Conservation (phyloP, 2,329 filamentous ascomycete species). For the Colletotrichum gloeosporioides region DNA sequence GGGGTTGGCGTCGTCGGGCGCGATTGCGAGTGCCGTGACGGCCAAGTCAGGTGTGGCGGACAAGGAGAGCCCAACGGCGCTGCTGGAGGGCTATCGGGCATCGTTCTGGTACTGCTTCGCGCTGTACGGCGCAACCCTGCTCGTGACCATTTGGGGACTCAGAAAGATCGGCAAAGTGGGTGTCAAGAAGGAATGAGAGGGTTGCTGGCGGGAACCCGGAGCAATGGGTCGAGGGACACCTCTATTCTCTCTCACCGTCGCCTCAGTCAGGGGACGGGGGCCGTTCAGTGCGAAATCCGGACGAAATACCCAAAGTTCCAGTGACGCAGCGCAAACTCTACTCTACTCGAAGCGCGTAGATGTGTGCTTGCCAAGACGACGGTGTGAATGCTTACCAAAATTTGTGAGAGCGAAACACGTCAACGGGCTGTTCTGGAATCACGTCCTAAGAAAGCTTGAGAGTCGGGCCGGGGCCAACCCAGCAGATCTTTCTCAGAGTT, state of each 20-base stretch:
- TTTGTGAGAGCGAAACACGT: background rate
- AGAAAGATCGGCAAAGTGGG: conserved; percentile 53
- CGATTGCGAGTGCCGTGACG: conserved; percentile 51
- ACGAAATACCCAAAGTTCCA: background rate
- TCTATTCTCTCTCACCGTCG: background rate
- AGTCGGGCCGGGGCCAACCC: background rate
- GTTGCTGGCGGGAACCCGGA: background rate
- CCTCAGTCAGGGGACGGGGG: background rate
- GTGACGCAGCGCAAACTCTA: background rate
- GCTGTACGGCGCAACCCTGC: conserved; percentile 29
- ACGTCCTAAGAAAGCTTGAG: background rate
- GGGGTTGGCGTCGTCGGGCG: conserved; percentile 54
- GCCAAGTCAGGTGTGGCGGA: conserved; percentile 34
- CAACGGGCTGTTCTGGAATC: background rate
- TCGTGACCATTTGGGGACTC: conserved; percentile 48
- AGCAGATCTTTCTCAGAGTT: background rate
- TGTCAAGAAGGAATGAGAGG: conserved; percentile 42
- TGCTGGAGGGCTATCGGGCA: conserved; percentile 58
- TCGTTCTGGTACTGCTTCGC: conserved; percentile 60
- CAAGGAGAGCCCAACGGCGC: conserved; percentile 29
- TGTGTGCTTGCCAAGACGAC: background rate
- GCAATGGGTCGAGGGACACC: background rate
- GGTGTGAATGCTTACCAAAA: background rate
- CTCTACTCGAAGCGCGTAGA: background rate
- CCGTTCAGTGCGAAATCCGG: background rate